Percentiles rank a stretch among this genome's conserved stretches.
These are phyloP conservation scores for Solanum aculeatissimum DNA, from an alignment of 305 asterid species.

Conservation along the genomic window DNA sequence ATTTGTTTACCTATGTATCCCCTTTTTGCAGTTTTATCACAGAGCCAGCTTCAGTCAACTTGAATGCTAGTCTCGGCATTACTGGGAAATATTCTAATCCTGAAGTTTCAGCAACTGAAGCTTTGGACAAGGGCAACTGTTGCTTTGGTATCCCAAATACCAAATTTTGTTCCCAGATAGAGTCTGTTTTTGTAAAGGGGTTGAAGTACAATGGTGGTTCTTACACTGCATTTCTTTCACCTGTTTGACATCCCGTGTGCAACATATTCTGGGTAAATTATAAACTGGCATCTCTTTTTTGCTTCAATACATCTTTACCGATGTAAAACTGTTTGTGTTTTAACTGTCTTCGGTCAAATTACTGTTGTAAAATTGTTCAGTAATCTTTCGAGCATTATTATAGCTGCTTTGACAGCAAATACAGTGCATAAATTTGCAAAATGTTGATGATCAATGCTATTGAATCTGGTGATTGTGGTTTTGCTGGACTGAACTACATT, in stretches of 20 bases:
- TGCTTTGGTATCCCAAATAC: constrained; percentile 46
- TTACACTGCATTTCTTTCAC: constrained; percentile 53
- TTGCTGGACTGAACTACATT: background rate
- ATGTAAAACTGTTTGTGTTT: background rate
- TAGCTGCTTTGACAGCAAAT: background rate
- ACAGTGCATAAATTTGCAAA: background rate
- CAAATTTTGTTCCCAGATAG: constrained; percentile 33
- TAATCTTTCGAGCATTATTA: background rate
- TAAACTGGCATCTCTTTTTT: background rate
- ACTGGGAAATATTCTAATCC: constrained; percentile 17
- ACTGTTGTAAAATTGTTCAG: background rate
- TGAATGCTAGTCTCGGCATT: constrained; percentile 55
- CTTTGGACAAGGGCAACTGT: constrained; percentile 11
- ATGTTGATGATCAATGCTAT: background rate
- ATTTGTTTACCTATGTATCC: background rate
- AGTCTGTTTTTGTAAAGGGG: constrained; percentile 48
- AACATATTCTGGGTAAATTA: background rate
- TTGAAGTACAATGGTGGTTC: constrained; percentile 47
- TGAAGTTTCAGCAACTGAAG: constrained; percentile 16
- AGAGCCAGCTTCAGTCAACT: constrained; percentile 50
- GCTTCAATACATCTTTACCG: background rate
- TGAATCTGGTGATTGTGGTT: background rate
- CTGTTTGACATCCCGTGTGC: constrained; percentile 8
- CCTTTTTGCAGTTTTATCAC: constrained; percentile 51
- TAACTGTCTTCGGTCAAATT: no score